Conservation (phyloP, 139 green algal genomes). For the Trebouxia sp. region DNA sequence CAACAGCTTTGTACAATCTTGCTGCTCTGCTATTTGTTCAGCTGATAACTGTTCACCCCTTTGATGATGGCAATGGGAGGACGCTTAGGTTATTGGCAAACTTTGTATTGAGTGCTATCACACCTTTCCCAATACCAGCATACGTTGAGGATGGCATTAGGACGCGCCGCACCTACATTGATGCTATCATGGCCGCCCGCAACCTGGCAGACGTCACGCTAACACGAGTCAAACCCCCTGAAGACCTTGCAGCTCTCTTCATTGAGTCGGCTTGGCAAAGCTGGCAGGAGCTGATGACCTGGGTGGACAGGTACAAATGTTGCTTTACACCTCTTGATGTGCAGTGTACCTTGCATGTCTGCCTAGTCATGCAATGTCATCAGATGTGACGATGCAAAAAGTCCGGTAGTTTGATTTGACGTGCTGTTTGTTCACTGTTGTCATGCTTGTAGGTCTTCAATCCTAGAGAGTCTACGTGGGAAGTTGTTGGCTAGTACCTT, state of each 20-base stretch:
- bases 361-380: conserved; percentile 9
- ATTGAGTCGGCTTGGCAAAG: conserved; percentile 21
- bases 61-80: conserved; percentile 26
- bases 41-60: conserved; percentile 13
- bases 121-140: conserved; percentile 20
- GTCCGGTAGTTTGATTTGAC: background rate
- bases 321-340: background rate
- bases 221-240: background rate
- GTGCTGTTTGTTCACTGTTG: background rate
- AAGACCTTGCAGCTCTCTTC: conserved; percentile 22
- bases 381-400: conserved; percentile 4
- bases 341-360: conserved; percentile 5
- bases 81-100: conserved; percentile 14
- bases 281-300: conserved; percentile 19
- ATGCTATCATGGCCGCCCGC: conserved; percentile 15
- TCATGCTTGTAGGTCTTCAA: conserved; percentile 13
- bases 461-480: conserved; percentile 10
- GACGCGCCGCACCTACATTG: background rate
- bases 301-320: conserved; percentile 5
- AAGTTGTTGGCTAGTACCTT: conserved; percentile 22
- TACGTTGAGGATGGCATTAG: conserved; percentile 9
- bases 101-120: conserved; percentile 29
- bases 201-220: background rate
- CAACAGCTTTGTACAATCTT: conserved; percentile 24
- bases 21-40: conserved; percentile 26